Base-by-base conservation (phyloP, 495 filamentous ascomycete species). In the Tuber calosporum region DNA sequence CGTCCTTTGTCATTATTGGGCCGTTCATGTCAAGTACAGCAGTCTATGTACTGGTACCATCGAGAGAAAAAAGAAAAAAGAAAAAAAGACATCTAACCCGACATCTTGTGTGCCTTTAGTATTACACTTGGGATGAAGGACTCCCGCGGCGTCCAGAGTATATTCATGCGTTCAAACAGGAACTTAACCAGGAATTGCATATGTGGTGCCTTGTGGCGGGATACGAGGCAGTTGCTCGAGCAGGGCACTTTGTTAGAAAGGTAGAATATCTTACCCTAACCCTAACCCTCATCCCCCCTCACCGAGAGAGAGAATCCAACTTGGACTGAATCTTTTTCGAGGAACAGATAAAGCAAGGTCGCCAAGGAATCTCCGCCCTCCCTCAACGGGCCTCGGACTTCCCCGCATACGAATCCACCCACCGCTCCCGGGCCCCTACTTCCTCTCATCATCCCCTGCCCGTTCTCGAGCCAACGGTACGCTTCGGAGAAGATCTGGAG, bases 151-250 rank as follows among this genome's bases (percentile, higher is more conserved):
- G 40, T 41, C 74, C 72, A 67, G 72, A 76, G 37, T 38, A 75
- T 37, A 76, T 75, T 38, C 74, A 76, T n/a, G 72, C 72, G 20
- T 76, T 70, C 36, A 76, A 76, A 75, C 73, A 76, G 42, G 74
- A 75, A 26, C 72, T 75, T 66, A 70, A 70, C 20, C 26, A 53
- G 20, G 74, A 76, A 58, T 39, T 76, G 19, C 74, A 76, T 58
- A 76, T 76, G 74, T 72, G 73, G 53, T 76, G 75, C 62, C 68
- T 53, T 34, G 36, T 76, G n/a, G 40, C 75, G 4, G 68, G 75
- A 4, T 68, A 43, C 53, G 72, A 76, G 19, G 30, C 75, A 2
- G 17, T 76, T 41, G 71, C 41, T 19, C 70, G 42, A 38, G 62
- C 62, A 19, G 69, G 72, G 13, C 68, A 26, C 15, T 75, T 76